A percentile compares a stretch with the other conserved stretches of the same genome.
phyloP scores from a whole-genome alignment of 2,329 filamentous ascomycete species.

The Exophiala sideris region DNA sequence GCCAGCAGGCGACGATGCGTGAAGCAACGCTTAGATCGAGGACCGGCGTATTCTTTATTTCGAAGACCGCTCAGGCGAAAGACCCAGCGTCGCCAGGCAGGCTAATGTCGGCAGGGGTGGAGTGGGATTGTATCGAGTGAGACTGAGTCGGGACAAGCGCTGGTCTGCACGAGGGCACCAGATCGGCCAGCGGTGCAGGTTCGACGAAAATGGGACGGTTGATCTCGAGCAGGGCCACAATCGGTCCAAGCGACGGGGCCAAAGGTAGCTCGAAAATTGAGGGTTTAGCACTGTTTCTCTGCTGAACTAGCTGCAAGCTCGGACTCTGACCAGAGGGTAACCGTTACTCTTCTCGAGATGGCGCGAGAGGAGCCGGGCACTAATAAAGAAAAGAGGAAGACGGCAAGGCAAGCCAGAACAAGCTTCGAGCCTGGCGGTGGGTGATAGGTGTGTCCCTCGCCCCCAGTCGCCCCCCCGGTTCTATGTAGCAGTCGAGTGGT shows the following conservation, averaged over 20 bases:
- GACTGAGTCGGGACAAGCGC: constrained; percentile 22
- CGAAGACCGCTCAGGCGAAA: constrained; percentile 23
- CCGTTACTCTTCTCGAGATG: constrained; percentile 23
- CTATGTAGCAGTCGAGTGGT: constrained; percentile 16
- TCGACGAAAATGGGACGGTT: constrained; percentile 14
- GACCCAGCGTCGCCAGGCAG: constrained; percentile 15
- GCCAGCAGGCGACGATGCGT: constrained; percentile 23
- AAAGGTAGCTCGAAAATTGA: constrained; percentile 16
- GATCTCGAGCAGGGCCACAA: constrained; percentile 24
- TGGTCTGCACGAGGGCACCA: constrained; percentile 22
- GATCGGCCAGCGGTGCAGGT: constrained; percentile 23
- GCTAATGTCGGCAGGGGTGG: constrained; percentile 21
- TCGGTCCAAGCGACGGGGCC: constrained; percentile 20
- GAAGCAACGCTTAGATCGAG: not conserved
- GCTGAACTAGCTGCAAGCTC: constrained; percentile 20
- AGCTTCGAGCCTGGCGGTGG: constrained; percentile 6
- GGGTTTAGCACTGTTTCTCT: constrained; percentile 20
- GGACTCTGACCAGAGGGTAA: constrained; percentile 16
- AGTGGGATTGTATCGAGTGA: constrained; percentile 18
- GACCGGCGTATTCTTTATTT: constrained; percentile 28
- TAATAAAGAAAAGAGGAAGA: constrained; percentile 22
- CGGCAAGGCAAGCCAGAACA: constrained; percentile 3
- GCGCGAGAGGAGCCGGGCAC: constrained; percentile 12
- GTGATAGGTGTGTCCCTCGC: constrained; percentile 13
- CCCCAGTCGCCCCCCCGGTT: constrained; percentile 8